phyloP scores from a whole-genome alignment of 2,329 filamentous ascomycete genomes.

The Trichoderma pleuroti region DNA sequence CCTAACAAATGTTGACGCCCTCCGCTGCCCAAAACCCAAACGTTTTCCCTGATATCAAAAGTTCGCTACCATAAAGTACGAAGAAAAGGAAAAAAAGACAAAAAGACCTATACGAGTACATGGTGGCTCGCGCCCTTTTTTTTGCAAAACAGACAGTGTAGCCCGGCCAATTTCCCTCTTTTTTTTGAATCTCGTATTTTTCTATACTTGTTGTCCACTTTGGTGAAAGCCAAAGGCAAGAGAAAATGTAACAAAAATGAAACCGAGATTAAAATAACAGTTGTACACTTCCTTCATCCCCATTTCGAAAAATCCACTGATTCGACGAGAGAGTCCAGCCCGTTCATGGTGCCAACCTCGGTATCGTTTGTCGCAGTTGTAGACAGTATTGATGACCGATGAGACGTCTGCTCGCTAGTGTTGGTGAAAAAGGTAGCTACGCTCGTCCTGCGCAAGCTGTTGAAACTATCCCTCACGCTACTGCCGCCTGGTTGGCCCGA shows the following conservation, averaged over 20 bases:
- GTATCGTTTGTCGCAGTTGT: conserved; percentile 54
- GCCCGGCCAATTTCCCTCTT: background rate
- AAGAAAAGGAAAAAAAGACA: background rate
- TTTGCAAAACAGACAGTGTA: conserved; percentile 4
- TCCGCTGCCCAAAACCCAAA: conserved; percentile 29
- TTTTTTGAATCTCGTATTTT: background rate
- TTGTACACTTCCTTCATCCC: conserved; percentile 27
- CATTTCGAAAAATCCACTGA: conserved; percentile 41
- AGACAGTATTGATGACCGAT: conserved; percentile 56
- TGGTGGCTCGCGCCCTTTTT: conserved; percentile 13
- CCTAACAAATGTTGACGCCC: conserved; percentile 27
- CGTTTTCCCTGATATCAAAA: background rate
- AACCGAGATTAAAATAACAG: background rate
- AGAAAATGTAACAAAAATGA: background rate
- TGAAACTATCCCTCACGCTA: conserved; percentile 59
- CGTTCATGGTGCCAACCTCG: conserved; percentile 41
- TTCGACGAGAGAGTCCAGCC: conserved; percentile 33
- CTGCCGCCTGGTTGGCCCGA: conserved; percentile 42
- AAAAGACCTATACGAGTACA: conserved; percentile 9
- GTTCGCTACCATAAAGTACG: background rate
- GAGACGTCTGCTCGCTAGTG: conserved; percentile 54
- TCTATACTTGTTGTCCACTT: background rate
- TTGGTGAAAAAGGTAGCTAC: conserved; percentile 62
- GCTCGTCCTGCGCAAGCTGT: conserved; percentile 58
- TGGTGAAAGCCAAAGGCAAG: background rate